Conservation (phyloP, 73 alveolate genomes). For the Paraurostyla sp. region DNA sequence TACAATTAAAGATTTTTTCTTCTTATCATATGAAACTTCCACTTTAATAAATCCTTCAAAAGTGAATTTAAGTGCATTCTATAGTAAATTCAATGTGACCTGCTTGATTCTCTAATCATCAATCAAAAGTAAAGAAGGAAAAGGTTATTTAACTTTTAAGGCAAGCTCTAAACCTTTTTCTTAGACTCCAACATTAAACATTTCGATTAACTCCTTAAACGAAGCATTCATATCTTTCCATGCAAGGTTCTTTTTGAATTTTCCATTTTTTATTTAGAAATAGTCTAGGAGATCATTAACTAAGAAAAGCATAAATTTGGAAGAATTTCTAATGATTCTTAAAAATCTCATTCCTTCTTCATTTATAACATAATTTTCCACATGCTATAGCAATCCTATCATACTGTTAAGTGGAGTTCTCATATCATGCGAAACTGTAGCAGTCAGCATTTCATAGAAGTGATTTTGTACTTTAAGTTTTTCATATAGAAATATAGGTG, state of each 20-base stretch:
- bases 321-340: neutral
- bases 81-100: neutral
- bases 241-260: neutral
- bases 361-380: neutral
- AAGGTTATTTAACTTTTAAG: neutral
- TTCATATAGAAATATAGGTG: neutral
- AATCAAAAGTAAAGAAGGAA: neutral
- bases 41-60: neutral
- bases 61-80: conserved; percentile 29
- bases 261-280: conserved; percentile 18
- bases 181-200: neutral
- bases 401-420: conserved; percentile 53
- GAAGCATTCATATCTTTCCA: neutral
- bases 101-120: conserved; percentile 22
- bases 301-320: neutral
- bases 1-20: neutral
- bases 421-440: too few relatives aligned
- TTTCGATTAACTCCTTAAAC: neutral
- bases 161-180: neutral
- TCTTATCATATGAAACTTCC: neutral
- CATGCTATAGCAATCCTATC: neutral
- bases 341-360: neutral
- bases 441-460: too few relatives aligned
- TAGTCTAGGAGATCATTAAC: conserved; percentile 38
- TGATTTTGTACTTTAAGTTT: neutral